Evolutionary conservation across 768 basidiomycete genomes (phyloP).

Genomic region (Leucocoprinus leucothites): DNA sequence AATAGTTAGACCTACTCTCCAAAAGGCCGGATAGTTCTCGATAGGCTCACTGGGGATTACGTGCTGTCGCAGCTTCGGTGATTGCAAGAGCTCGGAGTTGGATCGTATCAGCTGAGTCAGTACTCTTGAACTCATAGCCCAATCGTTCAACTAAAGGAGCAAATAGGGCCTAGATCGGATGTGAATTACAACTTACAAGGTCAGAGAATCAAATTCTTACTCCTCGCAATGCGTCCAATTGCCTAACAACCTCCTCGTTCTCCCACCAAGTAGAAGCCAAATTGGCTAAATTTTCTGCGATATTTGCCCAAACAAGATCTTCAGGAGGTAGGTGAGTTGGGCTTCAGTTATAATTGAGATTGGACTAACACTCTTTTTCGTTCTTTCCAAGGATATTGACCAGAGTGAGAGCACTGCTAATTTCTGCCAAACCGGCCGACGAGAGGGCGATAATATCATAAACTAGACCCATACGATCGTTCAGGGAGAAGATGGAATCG

Average conservation of each 20-base stretch:
- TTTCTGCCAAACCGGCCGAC: slow-evolving; percentile 72
- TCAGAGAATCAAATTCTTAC: slow-evolving; percentile 30
- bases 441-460: slow-evolving; percentile 80
- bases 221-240: slow-evolving; percentile 57
- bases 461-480: slow-evolving; percentile 88
- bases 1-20: no score
- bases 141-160: slow-evolving; percentile 74
- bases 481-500: slow-evolving; percentile 65
- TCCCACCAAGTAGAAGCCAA: slow-evolving; percentile 84
- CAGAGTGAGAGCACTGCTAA: slow-evolving; percentile 76
- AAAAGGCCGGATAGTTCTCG: no score
- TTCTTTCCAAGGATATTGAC: slow-evolving; percentile 56
- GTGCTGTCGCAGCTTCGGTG: slow-evolving; percentile 36
- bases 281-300: slow-evolving; percentile 50
- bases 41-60: slow-evolving; percentile 25
- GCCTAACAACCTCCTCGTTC: slow-evolving; percentile 47
- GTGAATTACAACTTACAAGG: slow-evolving; percentile 10
- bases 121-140: slow-evolving; percentile 68
- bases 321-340: not conserved
- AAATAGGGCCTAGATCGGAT: slow-evolving; percentile 49
- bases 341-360: no score
- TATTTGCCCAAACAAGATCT: slow-evolving; percentile 84
- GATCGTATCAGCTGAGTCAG: slow-evolving; percentile 65
- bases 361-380: slow-evolving; percentile 72
- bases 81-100: slow-evolving; percentile 78